phyloP scores from a whole-genome alignment of 2,329 filamentous ascomycete genomes.

The Calcarisporium arbuscula region DNA sequence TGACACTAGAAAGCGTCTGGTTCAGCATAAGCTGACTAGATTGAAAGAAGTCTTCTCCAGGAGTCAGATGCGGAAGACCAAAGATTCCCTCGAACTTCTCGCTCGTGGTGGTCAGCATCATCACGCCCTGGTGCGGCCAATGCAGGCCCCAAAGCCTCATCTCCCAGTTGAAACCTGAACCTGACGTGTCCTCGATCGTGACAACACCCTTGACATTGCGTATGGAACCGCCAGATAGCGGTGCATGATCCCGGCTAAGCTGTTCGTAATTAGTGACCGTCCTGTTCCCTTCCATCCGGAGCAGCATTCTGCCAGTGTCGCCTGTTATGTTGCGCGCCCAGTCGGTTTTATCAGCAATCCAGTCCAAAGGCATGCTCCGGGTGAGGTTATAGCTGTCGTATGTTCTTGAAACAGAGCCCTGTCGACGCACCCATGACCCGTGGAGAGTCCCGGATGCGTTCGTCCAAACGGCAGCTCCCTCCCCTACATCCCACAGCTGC shows the following conservation, averaged over 20 bases:
- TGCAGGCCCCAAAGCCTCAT: slow-evolving; percentile 79
- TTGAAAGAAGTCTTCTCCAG: slow-evolving; percentile 49
- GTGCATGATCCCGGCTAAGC: slow-evolving; percentile 23
- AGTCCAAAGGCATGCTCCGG: slow-evolving; percentile 60
- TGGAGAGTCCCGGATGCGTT: slow-evolving; percentile 72
- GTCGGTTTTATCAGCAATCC: slow-evolving; percentile 49
- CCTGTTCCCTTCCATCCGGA: slow-evolving; percentile 56
- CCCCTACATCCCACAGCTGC: slow-evolving; percentile 31
- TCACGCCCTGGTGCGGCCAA: slow-evolving; percentile 71
- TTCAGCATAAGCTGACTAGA: slow-evolving; percentile 63
- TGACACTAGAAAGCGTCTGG: slow-evolving; percentile 59
- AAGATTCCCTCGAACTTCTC: slow-evolving; percentile 94
- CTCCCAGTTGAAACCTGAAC: slow-evolving; percentile 66
- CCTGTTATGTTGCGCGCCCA: slow-evolving; percentile 83
- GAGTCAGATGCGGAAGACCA: slow-evolving; percentile 74
- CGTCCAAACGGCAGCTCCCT: slow-evolving; percentile 54
- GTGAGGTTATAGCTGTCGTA: slow-evolving; percentile 56
- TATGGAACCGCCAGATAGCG: slow-evolving; percentile 45
- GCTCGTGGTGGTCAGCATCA: slow-evolving; percentile 82
- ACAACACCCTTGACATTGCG: slow-evolving; percentile 66
- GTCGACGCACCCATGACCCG: slow-evolving; percentile 66
- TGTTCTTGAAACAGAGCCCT: slow-evolving; percentile 37
- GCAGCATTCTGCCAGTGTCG: slow-evolving; percentile 57
- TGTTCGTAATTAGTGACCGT: slow-evolving; percentile 40
- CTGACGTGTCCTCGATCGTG: slow-evolving; percentile 65